Conservation (phyloP, 2,329 filamentous ascomycete species). For the Shiraia bambusicola region DNA sequence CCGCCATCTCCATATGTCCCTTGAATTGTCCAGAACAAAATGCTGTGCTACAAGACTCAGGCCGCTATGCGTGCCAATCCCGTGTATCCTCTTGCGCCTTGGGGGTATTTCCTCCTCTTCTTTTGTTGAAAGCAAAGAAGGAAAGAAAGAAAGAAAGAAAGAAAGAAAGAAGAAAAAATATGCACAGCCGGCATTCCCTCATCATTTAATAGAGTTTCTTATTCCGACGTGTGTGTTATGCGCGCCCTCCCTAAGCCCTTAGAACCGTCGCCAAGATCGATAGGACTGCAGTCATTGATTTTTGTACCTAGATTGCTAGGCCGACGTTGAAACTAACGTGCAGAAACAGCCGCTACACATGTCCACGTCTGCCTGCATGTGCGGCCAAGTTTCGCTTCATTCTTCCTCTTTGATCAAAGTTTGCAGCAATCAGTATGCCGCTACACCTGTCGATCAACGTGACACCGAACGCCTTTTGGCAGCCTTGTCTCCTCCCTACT, state of each 20-base stretch:
- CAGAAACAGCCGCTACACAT: conserved; percentile 3
- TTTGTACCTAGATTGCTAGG: conserved; percentile 1
- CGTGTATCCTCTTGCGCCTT: conserved; percentile 2
- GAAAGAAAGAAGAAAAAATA: too few species aligned
- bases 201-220: conserved; percentile 6
- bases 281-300: conserved; percentile 5
- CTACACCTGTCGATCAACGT: conserved; percentile 26
- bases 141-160: too few species aligned
- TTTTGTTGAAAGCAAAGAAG: too few species aligned
- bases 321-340: conserved; percentile 25
- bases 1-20: too few species aligned
- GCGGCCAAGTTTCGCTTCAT: conserved; percentile 17
- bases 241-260: conserved; percentile 22
- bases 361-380: neutral
- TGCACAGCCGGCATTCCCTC: neutral
- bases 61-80: conserved; percentile 10
- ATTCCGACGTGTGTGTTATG: conserved; percentile 9
- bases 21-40: too few species aligned
- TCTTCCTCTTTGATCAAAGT: conserved; percentile 20
- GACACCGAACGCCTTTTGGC: conserved; percentile 30
- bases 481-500: conserved; percentile 16
- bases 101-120: conserved; percentile 22
- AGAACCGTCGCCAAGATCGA: conserved; percentile 16
- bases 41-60: conserved; percentile 1
- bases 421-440: conserved; percentile 15